Conservation (phyloP, 768 basidiomycete species). For the Lactarius quietus region DNA sequence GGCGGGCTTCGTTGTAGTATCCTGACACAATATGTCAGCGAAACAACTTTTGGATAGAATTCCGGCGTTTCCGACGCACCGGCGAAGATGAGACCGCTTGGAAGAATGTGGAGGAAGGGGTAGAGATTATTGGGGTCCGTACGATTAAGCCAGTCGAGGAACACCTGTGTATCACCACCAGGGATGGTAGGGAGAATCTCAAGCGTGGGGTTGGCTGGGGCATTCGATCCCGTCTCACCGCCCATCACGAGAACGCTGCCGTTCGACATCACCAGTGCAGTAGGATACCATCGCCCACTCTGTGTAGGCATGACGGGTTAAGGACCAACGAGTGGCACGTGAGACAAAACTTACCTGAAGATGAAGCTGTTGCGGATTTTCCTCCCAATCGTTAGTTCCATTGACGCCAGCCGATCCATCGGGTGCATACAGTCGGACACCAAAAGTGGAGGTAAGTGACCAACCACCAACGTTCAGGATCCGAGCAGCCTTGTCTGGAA, state of each 20-base stretch:
- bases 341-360: constrained; percentile 48
- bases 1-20: constrained; percentile 79
- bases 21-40: constrained; percentile 36
- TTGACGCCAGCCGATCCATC: constrained; percentile 65
- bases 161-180: constrained; percentile 58
- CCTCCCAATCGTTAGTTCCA: constrained; percentile 78
- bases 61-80: constrained; percentile 41
- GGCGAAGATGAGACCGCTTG: constrained; percentile 65
- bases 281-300: constrained; percentile 71
- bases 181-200: constrained; percentile 66
- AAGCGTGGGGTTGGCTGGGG: constrained; percentile 57
- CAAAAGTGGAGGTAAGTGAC: constrained; percentile 68
- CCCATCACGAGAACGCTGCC: constrained; percentile 72
- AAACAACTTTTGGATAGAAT: neutral
- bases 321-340: neutral
- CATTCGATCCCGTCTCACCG: constrained; percentile 72
- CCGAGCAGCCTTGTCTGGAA: constrained; percentile 70
- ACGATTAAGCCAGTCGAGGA: constrained; percentile 61
- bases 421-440: constrained; percentile 70
- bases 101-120: constrained; percentile 70
- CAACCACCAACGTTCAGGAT: constrained; percentile 67
- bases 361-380: constrained; percentile 51
- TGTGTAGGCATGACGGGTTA: constrained; percentile 25
- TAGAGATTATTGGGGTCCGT: constrained; percentile 82
- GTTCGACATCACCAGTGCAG: constrained; percentile 64